Percentiles rank a stretch among this genome's conserved stretches.
These are phyloP conservation scores for Phytophthora syringae DNA, from an alignment of 352 stramenopile genomes.

Conservation along the genomic window DNA sequence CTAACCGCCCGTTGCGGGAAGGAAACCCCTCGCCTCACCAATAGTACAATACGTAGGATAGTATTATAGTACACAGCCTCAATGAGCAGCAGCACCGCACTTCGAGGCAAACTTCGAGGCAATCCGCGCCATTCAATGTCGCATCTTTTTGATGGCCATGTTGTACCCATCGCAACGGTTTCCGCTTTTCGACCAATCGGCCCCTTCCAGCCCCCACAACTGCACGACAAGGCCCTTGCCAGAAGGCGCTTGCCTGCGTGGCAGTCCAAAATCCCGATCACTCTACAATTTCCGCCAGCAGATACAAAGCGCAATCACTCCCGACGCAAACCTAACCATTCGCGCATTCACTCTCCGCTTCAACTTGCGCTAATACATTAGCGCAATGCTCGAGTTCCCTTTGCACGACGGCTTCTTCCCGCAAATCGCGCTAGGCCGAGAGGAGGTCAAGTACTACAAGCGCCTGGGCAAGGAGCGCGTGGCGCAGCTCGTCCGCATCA, in stretches of 20 bases:
- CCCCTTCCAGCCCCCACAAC: conserved; percentile 24
- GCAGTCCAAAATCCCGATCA: conserved; percentile 10
- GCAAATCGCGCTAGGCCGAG: conserved; percentile 68
- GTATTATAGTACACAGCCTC: no score
- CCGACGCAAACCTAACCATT: conserved; percentile 14
- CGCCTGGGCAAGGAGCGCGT: conserved; percentile 79
- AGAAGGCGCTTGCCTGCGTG: conserved; percentile 18
- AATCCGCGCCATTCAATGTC: conserved; percentile 4
- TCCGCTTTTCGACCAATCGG: conserved; percentile 34
- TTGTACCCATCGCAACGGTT: conserved; percentile 23
- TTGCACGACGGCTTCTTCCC: conserved; percentile 86
- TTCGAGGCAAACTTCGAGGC: no score
- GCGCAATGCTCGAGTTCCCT: conserved; percentile 65
- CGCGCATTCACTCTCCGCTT: no score
- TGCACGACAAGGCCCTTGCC: conserved; percentile 33
- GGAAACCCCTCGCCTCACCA: neutral
- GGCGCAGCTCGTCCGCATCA: conserved; percentile 75
- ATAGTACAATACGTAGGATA: no score
- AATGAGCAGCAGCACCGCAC: no score
- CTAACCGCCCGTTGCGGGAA: neutral
- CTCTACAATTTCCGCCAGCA: conserved; percentile 22
- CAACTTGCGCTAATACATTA: no score
- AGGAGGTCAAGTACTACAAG: conserved; percentile 81
- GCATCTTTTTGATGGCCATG: conserved; percentile 12
- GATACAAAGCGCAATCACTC: no score